Percentiles rank a stretch among this genome's conserved stretches.
Evolutionary conservation across 257 asterid genomes (phyloP).

Genomic region (Fraxinus cuspidata): DNA sequence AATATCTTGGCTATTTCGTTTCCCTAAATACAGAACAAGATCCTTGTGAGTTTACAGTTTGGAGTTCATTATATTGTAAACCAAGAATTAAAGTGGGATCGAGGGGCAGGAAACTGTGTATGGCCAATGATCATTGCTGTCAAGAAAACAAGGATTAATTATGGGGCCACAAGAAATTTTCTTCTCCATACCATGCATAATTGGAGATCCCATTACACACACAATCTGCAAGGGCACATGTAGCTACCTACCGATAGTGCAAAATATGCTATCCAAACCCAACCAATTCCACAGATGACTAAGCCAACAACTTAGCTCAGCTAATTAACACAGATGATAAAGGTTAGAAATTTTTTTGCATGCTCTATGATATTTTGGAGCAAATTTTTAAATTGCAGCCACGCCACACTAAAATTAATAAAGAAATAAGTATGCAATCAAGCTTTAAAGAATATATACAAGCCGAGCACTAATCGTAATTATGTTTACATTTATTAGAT

Average conservation of each 20-base stretch:
- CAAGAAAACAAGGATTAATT: not conserved
- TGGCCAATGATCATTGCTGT: no score
- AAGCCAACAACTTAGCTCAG: not conserved
- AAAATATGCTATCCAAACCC: not conserved
- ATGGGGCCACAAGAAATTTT: conserved; percentile 3
- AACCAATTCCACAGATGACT: not conserved
- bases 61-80: not conserved
- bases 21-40: not conserved
- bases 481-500: conserved; percentile 8
- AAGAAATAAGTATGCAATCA: not conserved
- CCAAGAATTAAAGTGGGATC: not conserved
- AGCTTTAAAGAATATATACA: not conserved
- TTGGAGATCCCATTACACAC: not conserved
- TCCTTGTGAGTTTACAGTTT: not conserved
- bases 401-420: not conserved
- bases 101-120: not conserved
- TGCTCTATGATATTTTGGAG: not conserved
- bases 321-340: not conserved
- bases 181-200: not conserved
- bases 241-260: not conserved
- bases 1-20: not conserved
- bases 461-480: conserved; percentile 13
- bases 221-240: not conserved
- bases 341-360: not conserved
- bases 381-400: not conserved